phyloP scores from a whole-genome alignment of 768 basidiomycete species.

The Pleurotus djamor region DNA sequence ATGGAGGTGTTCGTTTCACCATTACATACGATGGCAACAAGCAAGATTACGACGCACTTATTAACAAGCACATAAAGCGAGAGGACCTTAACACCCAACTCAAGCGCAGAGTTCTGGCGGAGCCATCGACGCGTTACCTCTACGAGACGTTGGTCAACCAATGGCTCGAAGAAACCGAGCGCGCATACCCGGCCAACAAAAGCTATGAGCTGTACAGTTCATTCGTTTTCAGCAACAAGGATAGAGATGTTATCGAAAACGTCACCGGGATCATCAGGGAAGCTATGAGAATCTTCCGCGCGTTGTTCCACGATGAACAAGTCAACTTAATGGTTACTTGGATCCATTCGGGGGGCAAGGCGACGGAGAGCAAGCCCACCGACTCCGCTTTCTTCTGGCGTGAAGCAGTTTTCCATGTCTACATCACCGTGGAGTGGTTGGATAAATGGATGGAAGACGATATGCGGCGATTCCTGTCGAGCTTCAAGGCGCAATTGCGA shows the following conservation, averaged over 20 bases:
- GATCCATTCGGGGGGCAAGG: slow-evolving; percentile 13
- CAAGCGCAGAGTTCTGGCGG: slow-evolving; percentile 12
- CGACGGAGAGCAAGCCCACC: slow-evolving; percentile 3
- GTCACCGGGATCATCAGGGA: slow-evolving; percentile 11
- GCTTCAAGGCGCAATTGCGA: slow-evolving; percentile 7
- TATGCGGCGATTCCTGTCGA: slow-evolving; percentile 12
- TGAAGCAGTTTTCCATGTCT: slow-evolving; percentile 12
- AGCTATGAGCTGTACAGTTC: slow-evolving; percentile 13
- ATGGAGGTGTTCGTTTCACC: slow-evolving; percentile 12
- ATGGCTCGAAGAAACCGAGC: slow-evolving; percentile 12
- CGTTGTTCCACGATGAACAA: slow-evolving; percentile 9
- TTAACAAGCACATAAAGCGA: slow-evolving; percentile 12
- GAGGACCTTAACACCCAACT: slow-evolving; percentile 10
- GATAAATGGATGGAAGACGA: slow-evolving; percentile 15
- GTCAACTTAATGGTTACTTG: slow-evolving; percentile 14
- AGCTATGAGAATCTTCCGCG: slow-evolving; percentile 7
- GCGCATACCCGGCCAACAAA: slow-evolving; percentile 13
- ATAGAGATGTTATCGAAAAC: slow-evolving; percentile 6
- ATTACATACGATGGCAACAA: slow-evolving; percentile 12
- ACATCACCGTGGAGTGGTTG: slow-evolving; percentile 15
- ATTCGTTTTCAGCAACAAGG: slow-evolving; percentile 11
- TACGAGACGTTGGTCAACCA: slow-evolving; percentile 15
- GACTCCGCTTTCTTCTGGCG: slow-evolving; percentile 14
- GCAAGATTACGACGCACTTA: slow-evolving; percentile 9
- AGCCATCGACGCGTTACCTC: slow-evolving; percentile 13